Evolutionary conservation across 768 basidiomycete species (phyloP).

Genomic region (Termitomyces sp.): DNA sequence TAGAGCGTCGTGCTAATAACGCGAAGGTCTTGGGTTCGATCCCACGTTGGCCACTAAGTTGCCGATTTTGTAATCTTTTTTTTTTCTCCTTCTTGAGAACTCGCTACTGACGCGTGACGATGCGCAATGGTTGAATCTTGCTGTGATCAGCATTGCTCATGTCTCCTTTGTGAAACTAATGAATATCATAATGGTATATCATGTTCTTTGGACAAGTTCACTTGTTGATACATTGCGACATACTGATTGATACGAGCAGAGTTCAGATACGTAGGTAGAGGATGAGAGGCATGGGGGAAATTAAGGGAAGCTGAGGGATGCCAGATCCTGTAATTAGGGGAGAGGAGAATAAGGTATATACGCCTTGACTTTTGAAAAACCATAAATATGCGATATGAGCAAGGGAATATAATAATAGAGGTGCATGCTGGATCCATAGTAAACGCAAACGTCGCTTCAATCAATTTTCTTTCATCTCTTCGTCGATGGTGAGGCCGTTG

Average conservation of each 20-base stretch:
- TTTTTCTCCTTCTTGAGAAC: no score
- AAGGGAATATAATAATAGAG: background rate
- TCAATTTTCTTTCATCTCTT: slow-evolving; percentile 43
- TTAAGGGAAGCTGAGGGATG: background rate
- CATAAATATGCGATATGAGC: slow-evolving; percentile 10
- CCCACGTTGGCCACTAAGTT: no score
- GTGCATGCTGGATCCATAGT: slow-evolving; percentile 7
- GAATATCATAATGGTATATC: no score
- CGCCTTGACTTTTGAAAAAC: background rate
- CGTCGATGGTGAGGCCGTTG: slow-evolving; percentile 33
- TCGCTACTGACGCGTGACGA: no score
- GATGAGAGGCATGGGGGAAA: background rate
- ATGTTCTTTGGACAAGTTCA: background rate
- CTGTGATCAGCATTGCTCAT: no score
- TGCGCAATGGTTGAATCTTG: no score
- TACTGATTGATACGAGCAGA: background rate
- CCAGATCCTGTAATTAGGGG: slow-evolving; percentile 8
- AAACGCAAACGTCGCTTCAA: background rate
- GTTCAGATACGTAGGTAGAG: background rate
- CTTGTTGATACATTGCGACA: background rate
- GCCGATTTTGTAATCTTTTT: no score
- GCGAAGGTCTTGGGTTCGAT: slow-evolving; percentile 13
- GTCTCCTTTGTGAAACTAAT: background rate
- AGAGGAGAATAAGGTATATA: background rate
- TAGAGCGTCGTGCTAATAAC: slow-evolving; percentile 92